Conservation (phyloP, 345 rosid genomes). For the Raphanus raphanistrum region DNA sequence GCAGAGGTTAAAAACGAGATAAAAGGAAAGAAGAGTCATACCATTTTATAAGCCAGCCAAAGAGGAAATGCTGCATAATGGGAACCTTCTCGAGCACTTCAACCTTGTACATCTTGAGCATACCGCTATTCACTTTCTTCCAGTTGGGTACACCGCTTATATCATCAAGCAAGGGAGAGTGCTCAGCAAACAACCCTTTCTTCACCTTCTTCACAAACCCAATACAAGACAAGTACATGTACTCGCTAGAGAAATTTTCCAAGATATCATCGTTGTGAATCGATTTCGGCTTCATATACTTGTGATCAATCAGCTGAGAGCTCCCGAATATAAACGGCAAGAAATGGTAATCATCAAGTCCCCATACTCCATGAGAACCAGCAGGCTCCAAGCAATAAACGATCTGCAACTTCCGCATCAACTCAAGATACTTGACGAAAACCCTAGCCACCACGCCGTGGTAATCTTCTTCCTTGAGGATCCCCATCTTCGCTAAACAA, state of each 20-base stretch:
- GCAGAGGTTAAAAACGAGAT: not conserved
- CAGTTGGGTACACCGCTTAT: slow-evolving; percentile 93
- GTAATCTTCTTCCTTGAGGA: slow-evolving; percentile 78
- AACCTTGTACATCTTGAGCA: slow-evolving; percentile 95
- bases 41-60: slow-evolving; percentile 91
- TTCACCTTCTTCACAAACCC: slow-evolving; percentile 83
- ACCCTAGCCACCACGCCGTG: slow-evolving; percentile 72
- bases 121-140: slow-evolving; percentile 89
- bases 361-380: slow-evolving; percentile 99
- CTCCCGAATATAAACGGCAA: slow-evolving; percentile 91
- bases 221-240: slow-evolving; percentile 80
- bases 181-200: slow-evolving; percentile 86
- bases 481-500: slow-evolving; percentile 79
- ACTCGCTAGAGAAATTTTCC: slow-evolving; percentile 79
- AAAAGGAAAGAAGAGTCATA: slow-evolving; percentile 34
- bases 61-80: slow-evolving; percentile 96
- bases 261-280: slow-evolving; percentile 84
- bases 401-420: slow-evolving; percentile 81
- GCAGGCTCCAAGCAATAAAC: slow-evolving; percentile 88
- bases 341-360: slow-evolving; percentile 97
- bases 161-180: slow-evolving; percentile 87
- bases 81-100: slow-evolving; percentile 96
- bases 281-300: slow-evolving; percentile 91
- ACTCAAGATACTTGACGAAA: slow-evolving; percentile 71
- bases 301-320: slow-evolving; percentile 90